Percentiles rank a stretch among this genome's conserved stretches.
Evolutionary conservation across 2,329 filamentous ascomycete genomes (phyloP).

Genomic region (Chaetothyriales sp.): DNA sequence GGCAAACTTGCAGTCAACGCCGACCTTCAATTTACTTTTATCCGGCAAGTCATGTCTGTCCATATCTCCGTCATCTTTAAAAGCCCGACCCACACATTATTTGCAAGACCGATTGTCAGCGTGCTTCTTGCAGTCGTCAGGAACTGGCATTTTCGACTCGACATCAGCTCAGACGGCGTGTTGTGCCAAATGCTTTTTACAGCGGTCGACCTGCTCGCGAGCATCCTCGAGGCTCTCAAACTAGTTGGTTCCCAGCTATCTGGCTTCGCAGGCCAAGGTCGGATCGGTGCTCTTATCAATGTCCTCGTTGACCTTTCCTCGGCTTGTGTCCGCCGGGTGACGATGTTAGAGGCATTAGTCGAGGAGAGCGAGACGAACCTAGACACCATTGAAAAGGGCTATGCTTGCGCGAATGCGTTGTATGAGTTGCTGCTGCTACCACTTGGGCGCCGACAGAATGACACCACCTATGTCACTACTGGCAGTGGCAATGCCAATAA

Average conservation of each 20-base stretch:
- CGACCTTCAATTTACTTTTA: slow-evolving; percentile 7
- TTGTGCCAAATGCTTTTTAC: neutral
- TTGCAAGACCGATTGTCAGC: slow-evolving; percentile 1
- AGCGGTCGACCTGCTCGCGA: neutral
- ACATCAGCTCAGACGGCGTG: neutral
- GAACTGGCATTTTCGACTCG: neutral
- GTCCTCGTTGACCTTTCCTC: neutral
- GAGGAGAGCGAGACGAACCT: neutral
- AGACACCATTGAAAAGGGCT: neutral
- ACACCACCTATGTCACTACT: neutral
- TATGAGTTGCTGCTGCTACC: neutral
- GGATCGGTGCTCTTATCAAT: neutral
- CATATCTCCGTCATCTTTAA: slow-evolving; percentile 6
- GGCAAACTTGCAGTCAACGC: slow-evolving; percentile 7
- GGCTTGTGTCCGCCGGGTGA: neutral
- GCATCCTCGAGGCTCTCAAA: neutral
- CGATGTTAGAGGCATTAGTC: neutral
- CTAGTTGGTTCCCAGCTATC: neutral
- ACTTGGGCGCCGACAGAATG: neutral
- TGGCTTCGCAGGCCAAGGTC: neutral
- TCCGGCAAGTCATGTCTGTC: slow-evolving; percentile 11
- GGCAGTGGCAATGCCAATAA: neutral
- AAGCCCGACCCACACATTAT: neutral
- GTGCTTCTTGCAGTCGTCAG: neutral
- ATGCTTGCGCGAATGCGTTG: neutral